Evolutionary conservation across 179 eudicot species (phyloP).

Genomic region (Heliamphora pulchella): DNA sequence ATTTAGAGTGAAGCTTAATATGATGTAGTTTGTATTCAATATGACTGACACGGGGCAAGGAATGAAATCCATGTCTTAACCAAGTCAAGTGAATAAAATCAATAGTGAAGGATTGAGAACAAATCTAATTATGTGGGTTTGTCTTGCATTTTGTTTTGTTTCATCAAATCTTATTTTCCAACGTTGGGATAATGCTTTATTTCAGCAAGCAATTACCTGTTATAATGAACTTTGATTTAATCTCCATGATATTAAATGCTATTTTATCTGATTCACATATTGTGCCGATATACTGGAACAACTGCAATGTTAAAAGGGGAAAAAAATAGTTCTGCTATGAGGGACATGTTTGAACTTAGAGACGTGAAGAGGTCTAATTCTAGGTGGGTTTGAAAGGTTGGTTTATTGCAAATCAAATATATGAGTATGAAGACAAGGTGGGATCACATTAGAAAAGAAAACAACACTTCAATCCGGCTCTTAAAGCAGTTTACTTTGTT

Average conservation of each 20-base stretch:
- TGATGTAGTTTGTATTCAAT: not conserved
- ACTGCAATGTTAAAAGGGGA: not conserved
- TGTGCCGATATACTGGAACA: not conserved
- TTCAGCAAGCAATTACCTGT: not conserved
- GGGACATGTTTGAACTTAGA: not conserved
- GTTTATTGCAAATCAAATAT: not conserved
- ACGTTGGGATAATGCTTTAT: not conserved
- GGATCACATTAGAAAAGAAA: no score
- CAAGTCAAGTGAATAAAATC: not conserved
- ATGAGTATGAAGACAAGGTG: not conserved
- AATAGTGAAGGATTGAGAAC: not conserved
- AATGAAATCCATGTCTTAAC: not conserved
- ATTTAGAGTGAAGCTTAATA: not conserved
- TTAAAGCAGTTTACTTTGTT: not conserved
- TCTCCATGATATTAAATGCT: not conserved
- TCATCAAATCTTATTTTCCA: not conserved
- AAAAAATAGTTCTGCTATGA: conserved; percentile 1
- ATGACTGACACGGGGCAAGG: not conserved
- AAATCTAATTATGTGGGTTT: not conserved
- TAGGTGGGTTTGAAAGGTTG: not conserved
- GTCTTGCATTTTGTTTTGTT: not conserved
- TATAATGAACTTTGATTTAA: not conserved
- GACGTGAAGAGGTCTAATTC: not conserved
- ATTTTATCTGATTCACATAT: not conserved
- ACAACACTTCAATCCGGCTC: not conserved